A percentile compares a stretch with the other conserved stretches of the same genome.
phyloP scores from a whole-genome alignment of 257 asterid genomes.

The Salvia hispanica region DNA sequence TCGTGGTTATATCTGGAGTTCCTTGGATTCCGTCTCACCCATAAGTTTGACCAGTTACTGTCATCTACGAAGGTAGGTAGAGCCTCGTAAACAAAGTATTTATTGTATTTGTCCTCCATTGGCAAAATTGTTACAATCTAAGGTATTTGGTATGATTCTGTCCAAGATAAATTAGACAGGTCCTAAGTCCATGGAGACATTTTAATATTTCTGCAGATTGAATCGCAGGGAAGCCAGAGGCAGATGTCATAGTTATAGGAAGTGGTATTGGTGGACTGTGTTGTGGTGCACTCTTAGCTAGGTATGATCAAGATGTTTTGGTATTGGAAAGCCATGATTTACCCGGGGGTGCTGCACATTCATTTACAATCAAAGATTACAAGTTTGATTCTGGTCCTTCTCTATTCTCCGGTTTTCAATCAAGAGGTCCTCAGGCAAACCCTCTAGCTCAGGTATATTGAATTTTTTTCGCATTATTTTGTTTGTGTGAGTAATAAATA shows the following conservation, averaged over 20 bases:
- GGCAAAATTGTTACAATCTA: conserved; percentile 9
- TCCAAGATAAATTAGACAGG: neutral
- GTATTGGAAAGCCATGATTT: conserved; percentile 88
- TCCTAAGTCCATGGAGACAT: conserved; percentile 25
- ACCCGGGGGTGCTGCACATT: conserved; percentile 97
- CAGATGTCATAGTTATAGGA: conserved; percentile 85
- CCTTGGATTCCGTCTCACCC: neutral
- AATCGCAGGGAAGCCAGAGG: conserved; percentile 83
- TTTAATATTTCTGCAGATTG: conserved; percentile 54
- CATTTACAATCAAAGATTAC: conserved; percentile 73
- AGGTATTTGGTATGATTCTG: neutral
- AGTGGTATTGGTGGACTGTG: conserved; percentile 94
- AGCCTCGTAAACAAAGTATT: neutral
- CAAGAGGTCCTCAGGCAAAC: conserved; percentile 95
- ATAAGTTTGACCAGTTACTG: neutral
- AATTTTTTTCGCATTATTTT: neutral
- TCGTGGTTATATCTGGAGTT: conserved; percentile 19
- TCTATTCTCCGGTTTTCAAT: conserved; percentile 86
- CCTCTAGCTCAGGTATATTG: conserved; percentile 87
- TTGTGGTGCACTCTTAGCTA: conserved; percentile 85
- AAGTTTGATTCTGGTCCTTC: conserved; percentile 96
- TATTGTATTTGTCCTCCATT: neutral
- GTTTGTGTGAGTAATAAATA: neutral
- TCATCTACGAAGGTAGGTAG: neutral
- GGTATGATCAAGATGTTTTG: conserved; percentile 77